These are phyloP conservation scores for Mytilinidion resinicola DNA, from an alignment of 495 filamentous ascomycete genomes.

Conservation along the genomic window DNA sequence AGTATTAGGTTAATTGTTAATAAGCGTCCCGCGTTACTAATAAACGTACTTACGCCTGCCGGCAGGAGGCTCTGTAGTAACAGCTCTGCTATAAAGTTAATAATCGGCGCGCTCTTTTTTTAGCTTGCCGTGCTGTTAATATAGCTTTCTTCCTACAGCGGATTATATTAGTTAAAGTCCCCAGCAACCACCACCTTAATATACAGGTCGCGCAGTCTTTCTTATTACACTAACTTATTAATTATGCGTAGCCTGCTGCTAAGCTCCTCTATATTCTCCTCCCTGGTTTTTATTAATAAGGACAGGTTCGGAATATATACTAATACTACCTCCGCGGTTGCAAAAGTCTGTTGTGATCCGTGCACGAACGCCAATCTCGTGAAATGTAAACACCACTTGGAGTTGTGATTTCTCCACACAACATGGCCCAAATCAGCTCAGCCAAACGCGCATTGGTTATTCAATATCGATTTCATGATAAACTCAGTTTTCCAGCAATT, in stretches of 20 bases:
- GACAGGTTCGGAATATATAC: conserved; percentile 5
- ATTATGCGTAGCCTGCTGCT: conserved; percentile 12
- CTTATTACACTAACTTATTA: background rate
- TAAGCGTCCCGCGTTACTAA: too few relatives aligned
- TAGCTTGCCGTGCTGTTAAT: conserved; percentile 26
- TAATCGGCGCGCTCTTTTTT: conserved; percentile 36
- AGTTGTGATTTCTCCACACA: too few relatives aligned
- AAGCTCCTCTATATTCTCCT: conserved; percentile 12
- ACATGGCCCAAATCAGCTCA: too few relatives aligned
- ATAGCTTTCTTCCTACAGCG: conserved; percentile 38
- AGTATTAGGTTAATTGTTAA: too few relatives aligned
- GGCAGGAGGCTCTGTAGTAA: conserved; percentile 32
- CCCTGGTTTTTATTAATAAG: conserved; percentile 5
- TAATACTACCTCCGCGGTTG: too few relatives aligned
- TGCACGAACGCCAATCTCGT: too few relatives aligned
- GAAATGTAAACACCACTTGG: too few relatives aligned
- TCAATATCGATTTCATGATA: too few relatives aligned
- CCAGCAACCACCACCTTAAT: conserved; percentile 30
- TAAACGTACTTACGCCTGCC: conserved; percentile 35
- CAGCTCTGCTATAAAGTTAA: conserved; percentile 36
- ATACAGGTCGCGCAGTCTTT: conserved; percentile 6
- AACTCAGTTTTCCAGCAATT: too few relatives aligned
- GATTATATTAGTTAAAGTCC: too few relatives aligned
- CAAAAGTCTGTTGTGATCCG: too few relatives aligned
- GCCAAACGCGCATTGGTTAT: too few relatives aligned